A percentile compares a stretch with the other conserved stretches of the same genome.
Evolutionary conservation across 306 rosid species (phyloP).

Genomic region (Acacia crassicarpa): DNA sequence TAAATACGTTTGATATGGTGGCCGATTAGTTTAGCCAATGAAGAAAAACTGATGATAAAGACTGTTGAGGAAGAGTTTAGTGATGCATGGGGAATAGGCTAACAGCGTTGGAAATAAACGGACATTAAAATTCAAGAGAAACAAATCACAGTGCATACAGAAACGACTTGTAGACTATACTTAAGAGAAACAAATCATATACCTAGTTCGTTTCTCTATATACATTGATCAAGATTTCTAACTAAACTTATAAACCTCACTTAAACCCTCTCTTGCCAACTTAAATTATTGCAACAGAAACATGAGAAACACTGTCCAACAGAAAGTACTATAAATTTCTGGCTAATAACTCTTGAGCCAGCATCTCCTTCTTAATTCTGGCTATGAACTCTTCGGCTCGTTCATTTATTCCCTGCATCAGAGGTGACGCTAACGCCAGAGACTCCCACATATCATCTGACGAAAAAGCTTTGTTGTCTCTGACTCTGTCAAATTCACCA

Average conservation of each 20-base stretch:
- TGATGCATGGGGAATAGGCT: too few relatives aligned
- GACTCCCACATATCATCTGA: constrained; percentile 77
- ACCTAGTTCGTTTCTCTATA: background rate
- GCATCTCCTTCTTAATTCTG: constrained; percentile 56
- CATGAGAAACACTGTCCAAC: background rate
- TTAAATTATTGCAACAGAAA: background rate
- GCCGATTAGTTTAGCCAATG: too few relatives aligned
- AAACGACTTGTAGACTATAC: background rate
- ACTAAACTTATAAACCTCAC: background rate
- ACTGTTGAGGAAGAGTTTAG: too few relatives aligned
- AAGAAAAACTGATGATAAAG: too few relatives aligned
- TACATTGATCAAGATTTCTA: background rate
- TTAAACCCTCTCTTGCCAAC: background rate
- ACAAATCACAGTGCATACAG: background rate
- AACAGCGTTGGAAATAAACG: too few relatives aligned
- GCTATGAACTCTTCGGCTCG: constrained; percentile 74
- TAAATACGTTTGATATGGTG: too few relatives aligned
- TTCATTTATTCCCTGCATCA: constrained; percentile 58
- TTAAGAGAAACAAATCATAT: background rate
- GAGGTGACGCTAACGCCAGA: constrained; percentile 58
- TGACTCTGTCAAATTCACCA: constrained; percentile 4
- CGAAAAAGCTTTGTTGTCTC: background rate
- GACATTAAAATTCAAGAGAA: background rate
- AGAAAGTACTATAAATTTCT: constrained; percentile 28
- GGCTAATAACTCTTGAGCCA: constrained; percentile 53